These are phyloP conservation scores for Verticillium dahliae DNA, from an alignment of 2,329 filamentous ascomycete species.

Conservation along the genomic window DNA sequence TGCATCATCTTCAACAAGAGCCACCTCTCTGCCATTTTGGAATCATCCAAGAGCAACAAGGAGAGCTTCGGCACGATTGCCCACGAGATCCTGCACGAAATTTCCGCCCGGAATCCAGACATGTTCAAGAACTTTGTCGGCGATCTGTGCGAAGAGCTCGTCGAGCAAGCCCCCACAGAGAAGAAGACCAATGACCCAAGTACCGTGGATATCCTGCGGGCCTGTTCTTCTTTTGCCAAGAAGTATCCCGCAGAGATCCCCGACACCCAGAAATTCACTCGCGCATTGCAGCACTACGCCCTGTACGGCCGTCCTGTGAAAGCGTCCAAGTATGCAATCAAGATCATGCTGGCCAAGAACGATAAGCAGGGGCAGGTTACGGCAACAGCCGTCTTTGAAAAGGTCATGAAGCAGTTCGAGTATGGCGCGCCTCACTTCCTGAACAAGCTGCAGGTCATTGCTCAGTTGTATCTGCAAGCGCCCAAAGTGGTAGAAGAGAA, in stretches of 20 bases:
- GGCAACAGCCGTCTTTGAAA: conserved; percentile 74
- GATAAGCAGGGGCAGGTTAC: conserved; percentile 75
- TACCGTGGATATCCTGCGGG: conserved; percentile 87
- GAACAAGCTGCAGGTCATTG: conserved; percentile 63
- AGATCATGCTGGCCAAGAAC: conserved; percentile 72
- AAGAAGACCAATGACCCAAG: conserved; percentile 61
- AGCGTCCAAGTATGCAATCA: conserved; percentile 89
- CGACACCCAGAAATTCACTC: conserved; percentile 70
- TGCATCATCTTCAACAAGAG: conserved; percentile 90
- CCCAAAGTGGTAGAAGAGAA: conserved; percentile 66
- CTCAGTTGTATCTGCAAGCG: conserved; percentile 70
- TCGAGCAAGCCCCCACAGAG: conserved; percentile 69
- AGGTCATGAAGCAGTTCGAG: conserved; percentile 65
- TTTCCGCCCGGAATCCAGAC: conserved; percentile 81
- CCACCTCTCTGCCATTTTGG: conserved; percentile 84
- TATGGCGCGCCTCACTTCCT: conserved; percentile 72
- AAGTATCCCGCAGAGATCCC: conserved; percentile 81
- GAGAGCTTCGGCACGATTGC: conserved; percentile 71
- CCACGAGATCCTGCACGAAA: conserved; percentile 85
- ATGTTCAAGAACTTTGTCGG: conserved; percentile 90
- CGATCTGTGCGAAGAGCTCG: conserved; percentile 81
- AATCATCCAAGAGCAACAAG: conserved; percentile 77
- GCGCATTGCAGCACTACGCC: conserved; percentile 77
- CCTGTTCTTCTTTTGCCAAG: conserved; percentile 84
- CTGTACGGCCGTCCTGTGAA: conserved; percentile 73